Percentiles rank a stretch among this genome's conserved stretches.
phyloP scores from a whole-genome alignment of 371 early-diverging fungal genomes.

The Conidiobolus incongruus region DNA sequence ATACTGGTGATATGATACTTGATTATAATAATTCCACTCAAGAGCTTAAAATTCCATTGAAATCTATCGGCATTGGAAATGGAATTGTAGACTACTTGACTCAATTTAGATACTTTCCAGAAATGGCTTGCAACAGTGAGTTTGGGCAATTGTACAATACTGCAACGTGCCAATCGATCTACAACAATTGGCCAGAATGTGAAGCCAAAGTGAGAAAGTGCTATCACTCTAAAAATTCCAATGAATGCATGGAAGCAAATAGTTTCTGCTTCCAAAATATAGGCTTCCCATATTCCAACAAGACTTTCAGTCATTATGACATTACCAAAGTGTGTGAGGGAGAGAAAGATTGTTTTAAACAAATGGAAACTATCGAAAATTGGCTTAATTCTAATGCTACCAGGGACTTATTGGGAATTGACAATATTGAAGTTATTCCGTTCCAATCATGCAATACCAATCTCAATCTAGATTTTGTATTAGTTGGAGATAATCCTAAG shows the following conservation, averaged over 20 bases:
- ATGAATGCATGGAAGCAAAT: conserved; percentile 67
- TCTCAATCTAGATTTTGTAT: conserved; percentile 55
- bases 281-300: conserved; percentile 27
- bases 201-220: conserved; percentile 50
- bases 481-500: conserved; percentile 35
- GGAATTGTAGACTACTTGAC: conserved; percentile 56
- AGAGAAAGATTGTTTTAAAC: conserved; percentile 57
- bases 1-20: conserved; percentile 26
- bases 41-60: conserved; percentile 25
- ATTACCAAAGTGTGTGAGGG: conserved; percentile 54
- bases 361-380: conserved; percentile 44
- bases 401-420: no score
- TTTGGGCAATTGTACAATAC: conserved; percentile 13
- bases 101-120: conserved; percentile 17
- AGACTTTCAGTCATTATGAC: conserved; percentile 60
- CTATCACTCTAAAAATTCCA: conserved; percentile 45
- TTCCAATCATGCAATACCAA: conserved; percentile 65
- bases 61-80: conserved; percentile 54
- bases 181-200: conserved; percentile 45
- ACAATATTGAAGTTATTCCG: neutral
- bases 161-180: conserved; percentile 43
- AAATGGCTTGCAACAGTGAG: neutral
- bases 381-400: conserved; percentile 31
- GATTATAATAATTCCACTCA: conserved; percentile 24
- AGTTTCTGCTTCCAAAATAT: conserved; percentile 65